Conservation (phyloP, 805 yeast species). For the Candida ponderosae region DNA sequence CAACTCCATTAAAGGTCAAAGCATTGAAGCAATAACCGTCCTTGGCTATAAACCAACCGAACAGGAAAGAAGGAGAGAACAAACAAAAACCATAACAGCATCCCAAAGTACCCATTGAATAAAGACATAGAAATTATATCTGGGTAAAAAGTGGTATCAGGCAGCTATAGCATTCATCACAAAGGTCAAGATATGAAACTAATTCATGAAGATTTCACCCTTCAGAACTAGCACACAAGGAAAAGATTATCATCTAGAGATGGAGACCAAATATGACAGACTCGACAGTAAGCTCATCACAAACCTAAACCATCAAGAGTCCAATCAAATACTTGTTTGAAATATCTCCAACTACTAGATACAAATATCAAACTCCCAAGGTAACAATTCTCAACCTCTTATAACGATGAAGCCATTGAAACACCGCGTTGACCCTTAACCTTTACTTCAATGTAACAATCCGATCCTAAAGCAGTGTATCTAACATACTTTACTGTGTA, state of each 20-base stretch:
- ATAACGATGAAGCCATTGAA: background rate
- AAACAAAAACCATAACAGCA: background rate
- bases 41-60: background rate
- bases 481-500: constrained; percentile 95
- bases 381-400: no score
- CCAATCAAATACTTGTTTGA: no score
- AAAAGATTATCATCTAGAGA: no score
- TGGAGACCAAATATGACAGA: no score
- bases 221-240: no score
- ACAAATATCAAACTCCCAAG: no score
- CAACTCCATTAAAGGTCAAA: background rate
- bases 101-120: background rate
- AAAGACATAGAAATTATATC: background rate
- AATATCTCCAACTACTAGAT: no score
- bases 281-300: background rate
- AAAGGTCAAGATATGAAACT: no score
- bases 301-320: background rate
- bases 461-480: constrained; percentile 2
- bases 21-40: background rate
- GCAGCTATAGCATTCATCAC: constrained; percentile 26
- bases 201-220: background rate
- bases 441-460: constrained; percentile 10
- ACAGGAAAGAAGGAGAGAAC: constrained; percentile 1
- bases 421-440: constrained; percentile 3
- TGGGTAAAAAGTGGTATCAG: constrained; percentile 39